Base-by-base conservation (phyloP, 441 rosid genomes). In the Pelargonium citronellum region DNA sequence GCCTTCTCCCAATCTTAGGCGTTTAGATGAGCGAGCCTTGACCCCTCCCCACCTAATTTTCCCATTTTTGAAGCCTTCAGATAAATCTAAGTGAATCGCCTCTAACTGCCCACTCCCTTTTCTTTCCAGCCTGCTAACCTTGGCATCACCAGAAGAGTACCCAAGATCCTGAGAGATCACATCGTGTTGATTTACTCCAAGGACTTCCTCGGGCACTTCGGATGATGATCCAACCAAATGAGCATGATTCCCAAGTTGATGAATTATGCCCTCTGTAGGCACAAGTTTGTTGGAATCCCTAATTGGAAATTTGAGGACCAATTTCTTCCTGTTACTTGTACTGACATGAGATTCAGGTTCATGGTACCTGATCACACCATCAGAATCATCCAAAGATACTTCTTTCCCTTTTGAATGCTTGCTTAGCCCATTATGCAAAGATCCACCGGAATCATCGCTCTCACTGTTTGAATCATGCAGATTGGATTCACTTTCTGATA, bases 11-110 rank as follows among this genome's bases (percentile, higher is more conserved):
- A 82, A 74, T 83, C 83, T 89, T 70, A 73, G 83, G 67, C 91
- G 91, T 82, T 91, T 92, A 39, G 85, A 71, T 66, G 92, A 83
- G 64, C 99, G 97, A 49, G 88, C 88, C 86, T 76, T 95, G 71
- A 78, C 90, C 44, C 86, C 90, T 81, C 96, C 99, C 99, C 99
- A 95, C 77, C 79, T 89, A 72, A 93, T 82, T 72, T 87, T 82
- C 65, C 83, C 87, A 76, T 79, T 79, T 72, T 68, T 84, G 79
- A 67, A 80, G 69, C 85, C 86, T 68, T 80, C 78, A 16, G 77
- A 73, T 68, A 83, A 78, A 77, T 81, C 79, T 58, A 79, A 58
- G 72, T 72, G 64, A 75, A 67, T 69, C 67, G 79, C 87, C 53
- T 79, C 73, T 37, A 20, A 73, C 69, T 66, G 79, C 62, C 71